phyloP scores from a whole-genome alignment of 192 early-diverging fungal species.

The Kickxella alabastrina region DNA sequence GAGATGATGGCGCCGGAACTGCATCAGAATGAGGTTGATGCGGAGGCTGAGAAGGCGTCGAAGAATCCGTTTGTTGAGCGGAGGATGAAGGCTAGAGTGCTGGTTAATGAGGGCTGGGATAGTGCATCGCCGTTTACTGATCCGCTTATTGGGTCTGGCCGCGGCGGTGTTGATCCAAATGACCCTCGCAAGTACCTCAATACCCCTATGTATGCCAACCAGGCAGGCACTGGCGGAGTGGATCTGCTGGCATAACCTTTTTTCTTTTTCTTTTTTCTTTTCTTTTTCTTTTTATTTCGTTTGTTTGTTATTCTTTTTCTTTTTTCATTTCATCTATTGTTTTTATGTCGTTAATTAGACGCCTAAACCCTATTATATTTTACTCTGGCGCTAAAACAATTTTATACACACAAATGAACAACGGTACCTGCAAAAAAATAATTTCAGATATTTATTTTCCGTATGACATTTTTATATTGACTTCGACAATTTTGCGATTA shows the following conservation, averaged over 20 bases:
- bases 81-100: constrained; percentile 18
- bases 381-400: too few relatives aligned
- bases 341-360: too few relatives aligned
- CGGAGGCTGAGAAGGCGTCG: constrained; percentile 6
- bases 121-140: constrained; percentile 27
- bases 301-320: background rate
- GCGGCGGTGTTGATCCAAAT: constrained; percentile 27
- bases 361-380: too few relatives aligned
- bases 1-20: constrained; percentile 2
- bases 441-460: too few relatives aligned
- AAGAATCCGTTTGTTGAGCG: constrained; percentile 46
- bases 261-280: constrained; percentile 9
- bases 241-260: constrained; percentile 6
- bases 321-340: background rate
- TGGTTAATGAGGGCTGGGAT: constrained; percentile 27
- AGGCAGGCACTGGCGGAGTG: constrained; percentile 15
- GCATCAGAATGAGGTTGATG: constrained; percentile 16
- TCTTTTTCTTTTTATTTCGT: constrained; percentile 4
- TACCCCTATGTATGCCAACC: constrained; percentile 39
- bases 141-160: constrained; percentile 13
- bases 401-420: too few relatives aligned
- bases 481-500: too few relatives aligned
- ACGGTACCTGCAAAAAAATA: too few relatives aligned
- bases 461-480: too few relatives aligned
- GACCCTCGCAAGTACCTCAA: constrained; percentile 47